phyloP scores from a whole-genome alignment of 305 asterid species.

The Fraxinus nigra region DNA sequence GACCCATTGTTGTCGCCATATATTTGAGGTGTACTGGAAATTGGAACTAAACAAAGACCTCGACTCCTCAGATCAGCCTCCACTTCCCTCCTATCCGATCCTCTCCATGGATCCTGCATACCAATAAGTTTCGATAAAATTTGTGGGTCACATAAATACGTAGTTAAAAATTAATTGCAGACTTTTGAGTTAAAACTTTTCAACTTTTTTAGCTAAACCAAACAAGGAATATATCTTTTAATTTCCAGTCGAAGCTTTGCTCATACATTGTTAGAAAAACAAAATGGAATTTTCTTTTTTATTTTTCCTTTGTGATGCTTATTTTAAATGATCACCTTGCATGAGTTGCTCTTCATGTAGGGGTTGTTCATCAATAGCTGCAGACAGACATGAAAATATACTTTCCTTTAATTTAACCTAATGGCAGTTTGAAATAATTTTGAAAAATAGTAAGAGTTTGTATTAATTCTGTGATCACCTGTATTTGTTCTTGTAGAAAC shows the following conservation, averaged over 20 bases:
- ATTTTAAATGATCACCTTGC: constrained; percentile 23
- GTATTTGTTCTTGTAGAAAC: constrained; percentile 37
- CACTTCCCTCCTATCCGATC: constrained; percentile 15
- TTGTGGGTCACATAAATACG: not conserved
- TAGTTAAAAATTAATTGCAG: not conserved
- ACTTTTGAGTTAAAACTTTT: not conserved
- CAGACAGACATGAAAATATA: not conserved
- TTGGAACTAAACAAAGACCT: constrained; percentile 40
- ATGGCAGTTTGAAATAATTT: not conserved
- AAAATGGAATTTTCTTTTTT: no score
- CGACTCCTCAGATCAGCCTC: constrained; percentile 26
- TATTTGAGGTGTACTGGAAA: constrained; percentile 30
- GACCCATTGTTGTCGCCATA: constrained; percentile 23
- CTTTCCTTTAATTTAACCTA: not conserved
- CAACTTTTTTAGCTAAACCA: not conserved
- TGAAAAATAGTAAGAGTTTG: not conserved
- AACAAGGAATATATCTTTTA: no score
- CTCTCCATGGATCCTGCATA: constrained; percentile 28
- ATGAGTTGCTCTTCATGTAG: constrained; percentile 23
- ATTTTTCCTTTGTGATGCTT: not conserved
- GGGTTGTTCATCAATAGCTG: constrained; percentile 31
- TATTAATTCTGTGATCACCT: constrained; percentile 17
- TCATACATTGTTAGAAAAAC: not conserved
- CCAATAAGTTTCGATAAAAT: not conserved
- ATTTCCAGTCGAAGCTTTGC: not conserved